These are phyloP conservation scores for Colletotrichum caudatum DNA, from an alignment of 2,329 filamentous ascomycete species.

Conservation along the genomic window DNA sequence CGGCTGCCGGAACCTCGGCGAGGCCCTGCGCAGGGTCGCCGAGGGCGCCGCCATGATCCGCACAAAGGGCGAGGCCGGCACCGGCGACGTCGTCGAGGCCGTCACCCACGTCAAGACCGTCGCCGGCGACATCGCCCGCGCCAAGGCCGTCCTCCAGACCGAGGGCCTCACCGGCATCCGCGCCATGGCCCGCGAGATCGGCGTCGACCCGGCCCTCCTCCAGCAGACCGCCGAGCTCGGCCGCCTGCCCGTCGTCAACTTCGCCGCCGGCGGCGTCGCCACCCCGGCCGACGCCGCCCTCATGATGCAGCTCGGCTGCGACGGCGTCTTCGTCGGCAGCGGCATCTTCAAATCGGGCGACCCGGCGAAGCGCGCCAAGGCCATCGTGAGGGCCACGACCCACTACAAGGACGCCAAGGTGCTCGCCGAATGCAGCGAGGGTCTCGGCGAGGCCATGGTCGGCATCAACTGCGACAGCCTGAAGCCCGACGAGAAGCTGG, in stretches of 20 bases:
- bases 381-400: slow-evolving; percentile 94
- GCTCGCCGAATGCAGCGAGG: slow-evolving; percentile 86
- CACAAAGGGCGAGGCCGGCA: slow-evolving; percentile 98
- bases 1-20: slow-evolving; percentile 92
- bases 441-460: slow-evolving; percentile 97
- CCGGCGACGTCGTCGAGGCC: slow-evolving; percentile 96
- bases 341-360: slow-evolving; percentile 98
- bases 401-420: slow-evolving; percentile 89
- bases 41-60: slow-evolving; percentile 99
- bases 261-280: slow-evolving; percentile 98
- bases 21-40: slow-evolving; percentile 88
- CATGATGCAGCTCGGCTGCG: slow-evolving; percentile 98
- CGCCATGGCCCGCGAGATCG: slow-evolving; percentile 83
- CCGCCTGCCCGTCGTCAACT: slow-evolving; percentile 94
- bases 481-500: slow-evolving; percentile 83
- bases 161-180: slow-evolving; percentile 68
- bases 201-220: slow-evolving; percentile 81
- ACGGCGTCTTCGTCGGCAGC: slow-evolving; percentile 96
- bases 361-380: slow-evolving; percentile 88
- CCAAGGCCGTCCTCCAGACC: slow-evolving; percentile 77
- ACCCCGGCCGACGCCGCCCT: slow-evolving; percentile 96
- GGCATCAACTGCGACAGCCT: slow-evolving; percentile 89
- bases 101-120: slow-evolving; percentile 96
- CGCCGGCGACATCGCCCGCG: slow-evolving; percentile 82
- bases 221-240: slow-evolving; percentile 89